Evolutionary conservation across 108 stramenopile species (phyloP).

Genomic region (Cyclostephanos tholiformis): DNA sequence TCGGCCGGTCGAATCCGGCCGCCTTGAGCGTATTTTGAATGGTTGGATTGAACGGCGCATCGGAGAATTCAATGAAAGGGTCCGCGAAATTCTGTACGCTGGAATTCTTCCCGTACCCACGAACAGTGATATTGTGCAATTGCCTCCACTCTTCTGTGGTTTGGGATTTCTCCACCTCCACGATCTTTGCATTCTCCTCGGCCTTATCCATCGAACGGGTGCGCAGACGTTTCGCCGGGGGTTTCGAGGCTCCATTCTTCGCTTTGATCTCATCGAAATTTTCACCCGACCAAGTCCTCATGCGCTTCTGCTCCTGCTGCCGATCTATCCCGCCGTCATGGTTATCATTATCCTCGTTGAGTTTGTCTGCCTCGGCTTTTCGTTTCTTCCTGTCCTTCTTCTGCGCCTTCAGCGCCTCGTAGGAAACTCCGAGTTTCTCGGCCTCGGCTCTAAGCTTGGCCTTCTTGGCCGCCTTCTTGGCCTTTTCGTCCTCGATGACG

Average conservation of each 20-base stretch:
- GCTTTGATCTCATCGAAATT: slow-evolving; percentile 41
- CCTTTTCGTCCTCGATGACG: slow-evolving; percentile 49
- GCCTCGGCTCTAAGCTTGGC: slow-evolving; percentile 76
- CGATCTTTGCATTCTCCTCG: slow-evolving; percentile 59
- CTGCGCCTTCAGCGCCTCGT: slow-evolving; percentile 66
- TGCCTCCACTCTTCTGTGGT: slow-evolving; percentile 84
- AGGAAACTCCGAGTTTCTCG: slow-evolving; percentile 67
- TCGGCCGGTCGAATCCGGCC: slow-evolving; percentile 85
- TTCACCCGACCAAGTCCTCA: slow-evolving; percentile 77
- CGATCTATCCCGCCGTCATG: slow-evolving; percentile 61
- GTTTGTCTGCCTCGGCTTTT: slow-evolving; percentile 53
- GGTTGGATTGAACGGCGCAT: slow-evolving; percentile 71
- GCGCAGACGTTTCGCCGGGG: slow-evolving; percentile 53
- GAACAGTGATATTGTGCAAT: slow-evolving; percentile 71
- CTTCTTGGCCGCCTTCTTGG: slow-evolving; percentile 62
- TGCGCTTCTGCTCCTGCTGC: slow-evolving; percentile 70
- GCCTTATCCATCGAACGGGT: slow-evolving; percentile 87
- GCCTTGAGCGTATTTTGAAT: slow-evolving; percentile 68
- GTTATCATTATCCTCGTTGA: slow-evolving; percentile 53
- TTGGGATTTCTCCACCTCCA: slow-evolving; percentile 48
- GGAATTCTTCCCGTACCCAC: slow-evolving; percentile 56
- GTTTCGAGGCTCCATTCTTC: slow-evolving; percentile 9
- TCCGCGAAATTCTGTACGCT: slow-evolving; percentile 44
- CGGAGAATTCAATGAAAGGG: slow-evolving; percentile 78
- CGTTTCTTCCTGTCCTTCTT: slow-evolving; percentile 61